Evolutionary conservation across 805 yeast species (phyloP), one percentile per base, ranked within the genome.

Genomic region (Metschnikowia anglica): DNA sequence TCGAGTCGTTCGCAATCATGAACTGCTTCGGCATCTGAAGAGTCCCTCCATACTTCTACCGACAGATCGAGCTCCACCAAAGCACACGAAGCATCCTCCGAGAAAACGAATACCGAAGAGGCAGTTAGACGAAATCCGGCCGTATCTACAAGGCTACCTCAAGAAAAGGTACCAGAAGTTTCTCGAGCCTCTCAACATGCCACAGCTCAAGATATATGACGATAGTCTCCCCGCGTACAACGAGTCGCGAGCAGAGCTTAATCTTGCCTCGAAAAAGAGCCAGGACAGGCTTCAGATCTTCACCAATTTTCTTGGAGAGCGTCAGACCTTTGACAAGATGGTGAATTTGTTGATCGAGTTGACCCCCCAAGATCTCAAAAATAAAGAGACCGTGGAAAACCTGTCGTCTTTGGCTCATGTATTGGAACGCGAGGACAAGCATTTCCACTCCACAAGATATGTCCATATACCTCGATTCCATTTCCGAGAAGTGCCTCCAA

Each of bases 401-500:
- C 39, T 43, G 24, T 38, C 46, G 6, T 27, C 46, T 8, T 44
- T 59, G 18, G 43, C 48, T 8, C 46, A 47, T 29, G 46, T 60
- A 13, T 35, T 60, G 35, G 29, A 37, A 28, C 44, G 60, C 19
- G 64, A 65, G 37, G 57, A 61, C 24, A 34, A 47, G 11, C 46
- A 46, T 13, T 53, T 48, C 17, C 41, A 33, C 19, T 30, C 52
- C 26, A 20, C 44, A 17, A 35, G 41, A 11, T 37, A 32, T 30
- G 30, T 13, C 12, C 16, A 39, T 13, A 36, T 58, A 2, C 61
- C 61, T 13, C 50, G 54, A 17, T 56, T 49, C 23, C 47, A 47
- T 29, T 66, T 61, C 42, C 51, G 50, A 11, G 71, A 65, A 41
- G 28, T 69, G 1, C 73, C 74, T 3, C 60, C 62, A 3, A 48